Evolutionary conservation across 2,329 filamentous ascomycete genomes (phyloP), one percentile per base, ranked within the genome.

Genomic region (Cladosporium sphaerospermum): DNA sequence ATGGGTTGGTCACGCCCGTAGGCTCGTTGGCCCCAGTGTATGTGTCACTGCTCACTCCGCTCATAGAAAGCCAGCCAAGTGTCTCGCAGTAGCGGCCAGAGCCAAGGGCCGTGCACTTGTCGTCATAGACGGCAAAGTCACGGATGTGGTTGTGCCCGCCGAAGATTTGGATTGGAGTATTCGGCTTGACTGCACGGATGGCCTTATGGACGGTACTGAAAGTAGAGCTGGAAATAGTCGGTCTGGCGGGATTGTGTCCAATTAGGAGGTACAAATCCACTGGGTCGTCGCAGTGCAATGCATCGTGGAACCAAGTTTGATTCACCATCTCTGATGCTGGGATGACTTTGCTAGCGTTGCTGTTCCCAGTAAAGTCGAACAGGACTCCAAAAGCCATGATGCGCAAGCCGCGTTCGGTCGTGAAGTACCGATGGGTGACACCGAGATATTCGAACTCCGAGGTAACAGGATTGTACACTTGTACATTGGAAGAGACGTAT

Each of bases 31-130:
- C 45, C 61, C 68, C 43, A 65, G 67, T 5, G 68, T 72, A 13
- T 71, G 75, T 45, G 71, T 72, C 3, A 23, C 73, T 71, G 49
- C 77, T 65, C 58, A 86, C 78, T 13, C 83, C 83, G 46, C 75
- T 77, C 69, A 86, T 78, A n/a, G 81, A 78, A 18, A 85, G 64
- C 79, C 81, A 87, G 19, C 83, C 83, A 0, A 86, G 71, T 1
- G 83, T 86, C 69, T 87, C 83, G 63, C 83, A 86, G 67, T 85
- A 86, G 49, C 81, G 59, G 58, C 72, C 82, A 2, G 82, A 80
- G 59, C 84, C 82, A 8, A 86, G 71, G 0, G 76, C 82, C 4
- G 82, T 82, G 5, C 79, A 77, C 59, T 75, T 77, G 53, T 80
- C 75, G 62, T 87, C 83, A 56, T 81, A 84, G 2, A 84, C 78